Percentiles rank a stretch among this genome's conserved stretches.
phyloP scores from a whole-genome alignment of 2,329 filamentous ascomycete species.

The Stagonosporopsis vannaccii region DNA sequence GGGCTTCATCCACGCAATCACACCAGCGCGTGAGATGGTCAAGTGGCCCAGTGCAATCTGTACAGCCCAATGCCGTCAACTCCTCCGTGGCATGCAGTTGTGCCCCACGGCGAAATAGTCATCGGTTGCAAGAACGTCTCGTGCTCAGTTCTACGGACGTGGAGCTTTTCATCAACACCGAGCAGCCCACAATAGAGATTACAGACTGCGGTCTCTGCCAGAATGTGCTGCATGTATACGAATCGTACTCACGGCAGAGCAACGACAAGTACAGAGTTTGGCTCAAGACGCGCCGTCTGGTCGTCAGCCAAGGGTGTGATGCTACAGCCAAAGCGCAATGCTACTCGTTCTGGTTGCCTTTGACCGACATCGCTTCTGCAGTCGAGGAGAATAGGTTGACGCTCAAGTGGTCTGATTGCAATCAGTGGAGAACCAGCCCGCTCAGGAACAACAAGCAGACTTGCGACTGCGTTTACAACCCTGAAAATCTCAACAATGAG shows the following conservation, averaged over 20 bases:
- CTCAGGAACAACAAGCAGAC: conserved; percentile 23
- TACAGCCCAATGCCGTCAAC: not conserved
- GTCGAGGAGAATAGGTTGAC: conserved; percentile 12
- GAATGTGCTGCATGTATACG: not conserved
- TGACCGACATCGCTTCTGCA: conserved; percentile 23
- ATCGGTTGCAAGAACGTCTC: not conserved
- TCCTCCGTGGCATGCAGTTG: not conserved
- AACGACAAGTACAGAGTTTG: conserved; percentile 2
- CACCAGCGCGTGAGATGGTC: not conserved
- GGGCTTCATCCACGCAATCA: not conserved
- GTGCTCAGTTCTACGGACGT: not conserved
- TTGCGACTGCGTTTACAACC: conserved; percentile 30
- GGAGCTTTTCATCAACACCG: not conserved
- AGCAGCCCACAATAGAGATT: not conserved
- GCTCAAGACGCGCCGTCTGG: conserved; percentile 22
- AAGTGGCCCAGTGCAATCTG: not conserved
- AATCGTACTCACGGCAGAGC: not conserved
- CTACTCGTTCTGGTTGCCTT: conserved; percentile 31
- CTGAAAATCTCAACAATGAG: conserved; percentile 23
- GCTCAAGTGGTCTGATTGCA: conserved; percentile 32
- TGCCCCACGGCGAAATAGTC: not conserved
- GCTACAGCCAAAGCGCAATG: conserved; percentile 16
- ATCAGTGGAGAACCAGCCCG: conserved; percentile 22
- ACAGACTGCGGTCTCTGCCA: not conserved
- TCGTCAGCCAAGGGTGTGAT: conserved; percentile 18